These are phyloP conservation scores for Teratosphaeria nubilosa DNA, from an alignment of 2,329 filamentous ascomycete species.

Conservation along the genomic window DNA sequence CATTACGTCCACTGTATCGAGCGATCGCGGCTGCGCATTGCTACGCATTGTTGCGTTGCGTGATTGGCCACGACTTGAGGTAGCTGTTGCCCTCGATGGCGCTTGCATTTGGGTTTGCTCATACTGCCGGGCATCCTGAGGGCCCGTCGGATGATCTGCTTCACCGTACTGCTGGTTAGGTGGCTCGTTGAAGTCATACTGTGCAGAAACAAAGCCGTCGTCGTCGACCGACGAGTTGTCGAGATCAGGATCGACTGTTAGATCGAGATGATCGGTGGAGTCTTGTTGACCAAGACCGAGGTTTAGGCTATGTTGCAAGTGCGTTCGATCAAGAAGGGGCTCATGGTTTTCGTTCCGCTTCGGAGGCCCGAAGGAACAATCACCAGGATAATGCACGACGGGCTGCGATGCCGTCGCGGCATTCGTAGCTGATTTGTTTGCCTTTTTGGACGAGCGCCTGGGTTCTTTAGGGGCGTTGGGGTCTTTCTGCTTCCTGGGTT, in stretches of 20 bases:
- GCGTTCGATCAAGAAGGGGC: not conserved
- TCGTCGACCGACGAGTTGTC: not conserved
- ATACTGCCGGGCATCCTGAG: not conserved
- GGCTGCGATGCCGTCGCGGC: slow-evolving; percentile 7
- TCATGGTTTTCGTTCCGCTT: slow-evolving; percentile 3
- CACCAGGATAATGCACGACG: slow-evolving; percentile 13
- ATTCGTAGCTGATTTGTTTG: slow-evolving; percentile 4
- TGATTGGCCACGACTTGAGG: not conserved
- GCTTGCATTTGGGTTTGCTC: not conserved
- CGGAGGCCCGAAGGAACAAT: slow-evolving; percentile 16
- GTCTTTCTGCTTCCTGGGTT: slow-evolving; percentile 2
- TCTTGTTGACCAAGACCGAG: not conserved
- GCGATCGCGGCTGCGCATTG: slow-evolving; percentile 5
- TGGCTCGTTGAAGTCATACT: not conserved
- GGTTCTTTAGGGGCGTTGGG: not conserved
- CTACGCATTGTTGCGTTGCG: not conserved
- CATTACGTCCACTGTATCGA: slow-evolving; percentile 13
- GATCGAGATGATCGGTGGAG: not conserved
- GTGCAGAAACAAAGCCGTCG: not conserved
- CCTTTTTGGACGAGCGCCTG: slow-evolving; percentile 1
- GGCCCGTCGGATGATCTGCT: not conserved
- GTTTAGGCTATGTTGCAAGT: not conserved
- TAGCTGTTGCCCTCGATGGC: not conserved
- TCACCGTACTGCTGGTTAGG: not conserved
- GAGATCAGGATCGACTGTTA: not conserved